Conservation (phyloP, 352 stramenopile species). For the Plasmopara viticola region DNA sequence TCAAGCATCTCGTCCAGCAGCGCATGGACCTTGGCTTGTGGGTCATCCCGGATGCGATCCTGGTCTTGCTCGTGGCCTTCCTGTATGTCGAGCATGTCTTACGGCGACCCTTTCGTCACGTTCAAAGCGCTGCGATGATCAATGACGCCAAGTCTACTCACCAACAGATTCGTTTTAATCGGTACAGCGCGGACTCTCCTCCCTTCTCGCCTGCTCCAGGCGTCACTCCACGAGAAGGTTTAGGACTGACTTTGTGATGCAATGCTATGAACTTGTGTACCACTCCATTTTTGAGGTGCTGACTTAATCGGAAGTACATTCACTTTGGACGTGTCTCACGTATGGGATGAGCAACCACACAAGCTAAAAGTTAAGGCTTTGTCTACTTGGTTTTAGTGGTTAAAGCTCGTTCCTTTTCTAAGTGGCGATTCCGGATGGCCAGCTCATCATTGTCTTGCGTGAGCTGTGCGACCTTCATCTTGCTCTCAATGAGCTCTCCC, state of each 20-base stretch:
- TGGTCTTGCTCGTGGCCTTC: slow-evolving; percentile 9
- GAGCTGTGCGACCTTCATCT: slow-evolving; percentile 74
- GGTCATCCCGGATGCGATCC: slow-evolving; percentile 7
- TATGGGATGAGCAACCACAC: too few species aligned
- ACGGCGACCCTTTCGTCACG: slow-evolving; percentile 2
- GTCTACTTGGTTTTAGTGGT: slow-evolving; percentile 6
- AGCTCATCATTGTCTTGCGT: slow-evolving; percentile 73
- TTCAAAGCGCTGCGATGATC: slow-evolving; percentile 15
- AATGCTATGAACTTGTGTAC: slow-evolving; percentile 1
- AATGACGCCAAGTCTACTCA: slow-evolving; percentile 24
- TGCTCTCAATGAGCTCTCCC: slow-evolving; percentile 73
- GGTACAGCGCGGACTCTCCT: slow-evolving; percentile 1
- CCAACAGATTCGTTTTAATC: slow-evolving; percentile 32
- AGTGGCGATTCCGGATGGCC: slow-evolving; percentile 45
- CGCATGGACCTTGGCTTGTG: slow-evolving; percentile 26
- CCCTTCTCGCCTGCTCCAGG: slow-evolving; percentile 2
- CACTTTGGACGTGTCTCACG: too few species aligned
- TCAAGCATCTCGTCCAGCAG: slow-evolving; percentile 56
- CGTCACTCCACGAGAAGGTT: slow-evolving; percentile 19
- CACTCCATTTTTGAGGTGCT: slow-evolving; percentile 1
- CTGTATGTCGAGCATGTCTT: slow-evolving; percentile 8
- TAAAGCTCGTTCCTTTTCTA: slow-evolving; percentile 42
- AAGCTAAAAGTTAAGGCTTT: too few species aligned
- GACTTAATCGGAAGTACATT: too few species aligned
- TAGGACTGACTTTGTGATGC: slow-evolving; percentile 20